A percentile compares a stretch with the other conserved stretches of the same genome.
phyloP scores from a whole-genome alignment of 306 rosid genomes.

The Pachyrhizus erosus region DNA sequence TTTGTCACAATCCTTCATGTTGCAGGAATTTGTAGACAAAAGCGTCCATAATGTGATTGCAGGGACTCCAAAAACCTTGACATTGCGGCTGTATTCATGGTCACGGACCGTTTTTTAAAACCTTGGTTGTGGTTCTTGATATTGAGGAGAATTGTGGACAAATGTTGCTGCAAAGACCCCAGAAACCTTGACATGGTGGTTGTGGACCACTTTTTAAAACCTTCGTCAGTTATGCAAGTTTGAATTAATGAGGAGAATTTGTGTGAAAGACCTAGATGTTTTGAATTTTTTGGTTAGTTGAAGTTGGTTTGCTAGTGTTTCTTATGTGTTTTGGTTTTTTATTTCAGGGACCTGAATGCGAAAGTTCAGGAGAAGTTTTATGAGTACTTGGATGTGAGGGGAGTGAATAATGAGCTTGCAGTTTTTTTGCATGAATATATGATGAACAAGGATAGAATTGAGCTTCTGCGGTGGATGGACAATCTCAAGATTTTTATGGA shows the following conservation, averaged over 20 bases:
- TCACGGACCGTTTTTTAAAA: too few species aligned
- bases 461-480: conserved; percentile 72
- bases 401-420: conserved; percentile 69
- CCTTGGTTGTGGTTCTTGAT: too few species aligned
- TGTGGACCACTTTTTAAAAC: neutral
- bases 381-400: conserved; percentile 69
- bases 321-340: conserved; percentile 31
- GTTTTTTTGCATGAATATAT: conserved; percentile 74
- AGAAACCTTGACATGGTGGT: neutral
- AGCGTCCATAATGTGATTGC: too few species aligned
- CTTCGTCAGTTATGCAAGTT: neutral
- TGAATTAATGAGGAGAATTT: neutral
- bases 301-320: conserved; percentile 26
- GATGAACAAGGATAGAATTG: conserved; percentile 86
- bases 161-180: neutral
- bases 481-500: conserved; percentile 65
- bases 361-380: conserved; percentile 55
- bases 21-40: too few species aligned
- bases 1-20: too few species aligned
- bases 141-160: neutral
- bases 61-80: too few species aligned
- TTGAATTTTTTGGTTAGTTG: conserved; percentile 16
- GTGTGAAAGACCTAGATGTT: neutral
- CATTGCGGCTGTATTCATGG: too few species aligned
- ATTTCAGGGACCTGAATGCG: conserved; percentile 62